Conservation (phyloP, 2,329 filamentous ascomycete species). For the Sporothrix pseudoabietina region DNA sequence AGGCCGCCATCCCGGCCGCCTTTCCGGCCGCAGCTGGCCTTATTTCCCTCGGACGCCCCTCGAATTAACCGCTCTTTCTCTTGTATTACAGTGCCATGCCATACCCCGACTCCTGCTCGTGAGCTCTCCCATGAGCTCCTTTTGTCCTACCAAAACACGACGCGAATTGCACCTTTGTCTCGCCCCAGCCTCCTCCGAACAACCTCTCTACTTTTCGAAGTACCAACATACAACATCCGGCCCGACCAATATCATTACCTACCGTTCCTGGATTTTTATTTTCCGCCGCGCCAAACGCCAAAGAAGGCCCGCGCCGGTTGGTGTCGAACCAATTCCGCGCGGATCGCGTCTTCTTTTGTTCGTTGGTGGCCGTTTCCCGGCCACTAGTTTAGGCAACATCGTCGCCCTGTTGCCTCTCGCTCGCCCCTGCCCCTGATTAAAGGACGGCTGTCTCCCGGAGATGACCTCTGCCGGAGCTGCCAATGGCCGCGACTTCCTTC, state of each 20-base stretch:
- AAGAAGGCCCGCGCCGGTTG: neutral
- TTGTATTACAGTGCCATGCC: slow-evolving; percentile 19
- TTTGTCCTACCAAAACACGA: slow-evolving; percentile 17
- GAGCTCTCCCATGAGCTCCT: slow-evolving; percentile 12
- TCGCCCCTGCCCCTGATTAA: neutral
- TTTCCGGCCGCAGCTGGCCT: neutral
- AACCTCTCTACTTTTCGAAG: neutral
- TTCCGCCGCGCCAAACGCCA: neutral
- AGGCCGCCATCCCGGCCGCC: neutral
- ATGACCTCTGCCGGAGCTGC: slow-evolving; percentile 38
- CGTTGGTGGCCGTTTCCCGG: slow-evolving; percentile 2
- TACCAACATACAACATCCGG: neutral
- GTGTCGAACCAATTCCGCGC: neutral
- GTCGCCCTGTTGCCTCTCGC: too few relatives aligned
- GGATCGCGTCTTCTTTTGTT: neutral
- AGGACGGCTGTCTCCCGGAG: slow-evolving; percentile 26
- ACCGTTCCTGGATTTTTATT: neutral
- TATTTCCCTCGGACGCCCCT: neutral
- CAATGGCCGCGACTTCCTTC: slow-evolving; percentile 58
- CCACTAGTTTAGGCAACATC: slow-evolving; percentile 21
- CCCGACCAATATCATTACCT: neutral
- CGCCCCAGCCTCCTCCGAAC: slow-evolving; percentile 2
- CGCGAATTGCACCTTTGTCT: slow-evolving; percentile 11
- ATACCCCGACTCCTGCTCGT: neutral
- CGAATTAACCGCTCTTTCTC: neutral